These are phyloP conservation scores for Teunomyces aglyptinius DNA, from an alignment of 805 yeast species.

Conservation along the genomic window DNA sequence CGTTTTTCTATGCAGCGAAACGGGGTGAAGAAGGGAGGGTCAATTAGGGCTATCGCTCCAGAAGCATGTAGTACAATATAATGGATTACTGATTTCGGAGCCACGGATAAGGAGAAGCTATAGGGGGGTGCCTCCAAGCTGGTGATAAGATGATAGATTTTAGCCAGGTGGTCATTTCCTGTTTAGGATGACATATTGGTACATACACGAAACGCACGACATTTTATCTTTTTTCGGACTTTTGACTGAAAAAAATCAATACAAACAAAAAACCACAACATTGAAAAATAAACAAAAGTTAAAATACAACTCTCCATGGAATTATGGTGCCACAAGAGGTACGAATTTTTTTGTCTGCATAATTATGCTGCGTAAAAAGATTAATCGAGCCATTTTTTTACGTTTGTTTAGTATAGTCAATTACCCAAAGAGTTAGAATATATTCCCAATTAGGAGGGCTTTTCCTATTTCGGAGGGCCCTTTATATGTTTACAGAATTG, in stretches of 20 bases:
- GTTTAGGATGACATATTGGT: neutral
- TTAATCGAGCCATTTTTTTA: neutral
- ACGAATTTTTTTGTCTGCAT: neutral
- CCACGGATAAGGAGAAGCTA: neutral
- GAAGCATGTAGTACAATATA: neutral
- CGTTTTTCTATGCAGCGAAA: neutral
- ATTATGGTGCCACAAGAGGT: neutral
- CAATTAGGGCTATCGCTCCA: neutral
- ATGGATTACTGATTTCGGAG: neutral
- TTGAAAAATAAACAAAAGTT: neutral
- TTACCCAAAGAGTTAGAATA: neutral
- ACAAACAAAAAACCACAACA: neutral
- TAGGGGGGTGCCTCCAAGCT: neutral
- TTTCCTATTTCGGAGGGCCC: neutral
- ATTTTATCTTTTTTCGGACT: neutral
- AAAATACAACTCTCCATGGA: neutral
- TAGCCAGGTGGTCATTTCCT: neutral
- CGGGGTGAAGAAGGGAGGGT: neutral
- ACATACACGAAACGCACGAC: neutral
- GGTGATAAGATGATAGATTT: neutral
- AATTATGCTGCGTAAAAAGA: no score
- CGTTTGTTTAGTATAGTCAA: neutral
- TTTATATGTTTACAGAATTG: constrained; percentile 2
- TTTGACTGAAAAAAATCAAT: neutral
- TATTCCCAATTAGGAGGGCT: neutral